phyloP scores from a whole-genome alignment of 2,329 filamentous ascomycete genomes.

The Nemania diffusa region DNA sequence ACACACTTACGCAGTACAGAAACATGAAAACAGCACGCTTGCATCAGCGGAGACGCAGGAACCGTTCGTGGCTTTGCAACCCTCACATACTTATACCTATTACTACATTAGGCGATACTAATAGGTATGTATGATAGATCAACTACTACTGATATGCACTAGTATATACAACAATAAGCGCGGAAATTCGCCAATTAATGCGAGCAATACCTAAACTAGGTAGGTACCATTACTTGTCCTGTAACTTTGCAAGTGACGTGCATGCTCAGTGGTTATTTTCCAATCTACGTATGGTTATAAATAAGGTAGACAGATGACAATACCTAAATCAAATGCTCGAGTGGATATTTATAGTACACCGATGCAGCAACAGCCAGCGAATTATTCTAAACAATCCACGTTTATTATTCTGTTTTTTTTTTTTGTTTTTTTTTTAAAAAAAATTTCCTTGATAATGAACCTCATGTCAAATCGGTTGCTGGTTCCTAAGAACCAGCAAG shows the following conservation, averaged over 20 bases:
- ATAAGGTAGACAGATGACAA: not conserved
- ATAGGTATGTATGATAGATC: not conserved
- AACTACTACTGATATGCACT: not conserved
- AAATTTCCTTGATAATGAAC: not conserved
- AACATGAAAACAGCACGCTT: conserved; percentile 7
- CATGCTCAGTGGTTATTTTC: not conserved
- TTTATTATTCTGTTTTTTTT: too few relatives aligned
- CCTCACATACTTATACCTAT: not conserved
- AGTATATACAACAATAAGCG: not conserved
- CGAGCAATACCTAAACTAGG: not conserved
- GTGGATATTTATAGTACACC: not conserved
- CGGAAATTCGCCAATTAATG: conserved; percentile 11
- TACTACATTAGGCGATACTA: not conserved
- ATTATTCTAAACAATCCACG: not conserved
- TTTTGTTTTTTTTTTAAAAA: too few relatives aligned
- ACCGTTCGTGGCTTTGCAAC: conserved; percentile 26
- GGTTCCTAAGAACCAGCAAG: too few relatives aligned
- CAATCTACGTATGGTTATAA: not conserved
- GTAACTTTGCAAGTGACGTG: not conserved
- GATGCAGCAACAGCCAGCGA: not conserved
- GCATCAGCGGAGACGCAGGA: conserved; percentile 36
- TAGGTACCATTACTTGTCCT: too few relatives aligned
- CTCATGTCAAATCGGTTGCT: not conserved
- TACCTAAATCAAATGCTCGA: not conserved
- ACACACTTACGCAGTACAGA: conserved; percentile 1